Conservation (phyloP, 768 basidiomycete species). For the Hysterangium stoloniferum region DNA sequence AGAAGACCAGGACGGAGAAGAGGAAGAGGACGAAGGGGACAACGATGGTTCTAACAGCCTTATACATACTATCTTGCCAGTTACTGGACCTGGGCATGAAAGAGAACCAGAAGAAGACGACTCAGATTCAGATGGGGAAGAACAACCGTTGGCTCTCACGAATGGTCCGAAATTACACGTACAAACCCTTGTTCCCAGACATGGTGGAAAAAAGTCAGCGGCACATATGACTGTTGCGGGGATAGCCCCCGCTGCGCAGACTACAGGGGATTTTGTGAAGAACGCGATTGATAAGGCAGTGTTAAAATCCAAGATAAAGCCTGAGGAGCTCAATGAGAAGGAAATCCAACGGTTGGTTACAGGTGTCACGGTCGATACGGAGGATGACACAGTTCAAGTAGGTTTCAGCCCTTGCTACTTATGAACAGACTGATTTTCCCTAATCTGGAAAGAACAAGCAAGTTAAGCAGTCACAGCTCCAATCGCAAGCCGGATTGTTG, state of each 20-base stretch:
- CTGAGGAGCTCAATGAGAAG: slow-evolving; percentile 54
- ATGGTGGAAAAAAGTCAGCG: slow-evolving; percentile 47
- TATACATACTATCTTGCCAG: too few relatives aligned
- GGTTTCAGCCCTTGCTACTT: slow-evolving; percentile 13
- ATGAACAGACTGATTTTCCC: not conserved
- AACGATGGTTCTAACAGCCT: not conserved
- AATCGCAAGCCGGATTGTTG: slow-evolving; percentile 34
- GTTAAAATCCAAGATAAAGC: slow-evolving; percentile 47
- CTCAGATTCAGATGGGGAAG: slow-evolving; percentile 11
- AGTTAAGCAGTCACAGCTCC: not conserved
- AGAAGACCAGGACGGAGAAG: not conserved
- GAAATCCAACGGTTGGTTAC: slow-evolving; percentile 72
- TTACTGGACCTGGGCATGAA: too few relatives aligned
- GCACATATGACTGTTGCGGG: slow-evolving; percentile 56
- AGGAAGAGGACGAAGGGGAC: slow-evolving; percentile 1
- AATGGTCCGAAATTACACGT: slow-evolving; percentile 2
- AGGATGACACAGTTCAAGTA: slow-evolving; percentile 22
- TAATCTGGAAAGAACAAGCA: not conserved
- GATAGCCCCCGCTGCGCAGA: slow-evolving; percentile 41
- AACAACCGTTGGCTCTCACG: slow-evolving; percentile 8
- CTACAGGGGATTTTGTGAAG: slow-evolving; percentile 31
- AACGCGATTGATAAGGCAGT: slow-evolving; percentile 38
- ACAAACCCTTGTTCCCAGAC: slow-evolving; percentile 11
- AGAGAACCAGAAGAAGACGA: slow-evolving; percentile 2
- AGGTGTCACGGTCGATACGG: slow-evolving; percentile 71